phyloP scores from a whole-genome alignment of 345 rosid genomes.

The Triadica sebifera region DNA sequence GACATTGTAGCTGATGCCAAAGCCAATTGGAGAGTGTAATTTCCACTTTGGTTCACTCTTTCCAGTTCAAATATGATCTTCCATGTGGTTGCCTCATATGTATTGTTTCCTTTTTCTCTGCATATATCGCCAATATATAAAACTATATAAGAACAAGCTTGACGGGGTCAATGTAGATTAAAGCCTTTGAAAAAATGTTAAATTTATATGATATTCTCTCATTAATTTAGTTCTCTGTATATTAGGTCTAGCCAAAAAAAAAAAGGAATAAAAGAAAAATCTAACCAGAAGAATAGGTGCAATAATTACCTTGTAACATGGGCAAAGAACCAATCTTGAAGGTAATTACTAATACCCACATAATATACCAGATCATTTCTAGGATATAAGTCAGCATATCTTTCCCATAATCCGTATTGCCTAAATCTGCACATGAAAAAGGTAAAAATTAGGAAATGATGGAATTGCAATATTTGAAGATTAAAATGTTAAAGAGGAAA shows the following conservation, averaged over 20 bases:
- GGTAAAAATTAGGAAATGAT: background rate
- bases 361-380: conserved; percentile 12
- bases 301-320: conserved; percentile 62
- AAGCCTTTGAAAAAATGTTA: no score
- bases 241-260: no score
- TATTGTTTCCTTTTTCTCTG: conserved; percentile 42
- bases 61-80: conserved; percentile 45
- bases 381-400: conserved; percentile 24
- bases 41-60: conserved; percentile 21
- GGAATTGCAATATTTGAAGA: no score
- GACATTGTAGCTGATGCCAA: conserved; percentile 57
- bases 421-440: conserved; percentile 22
- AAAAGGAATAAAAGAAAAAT: no score
- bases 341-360: conserved; percentile 10
- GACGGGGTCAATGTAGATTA: no score
- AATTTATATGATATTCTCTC: no score
- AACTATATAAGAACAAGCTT: background rate
- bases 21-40: conserved; percentile 63
- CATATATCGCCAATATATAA: background rate
- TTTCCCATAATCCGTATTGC: conserved; percentile 29
- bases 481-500: no score
- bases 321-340: conserved; percentile 69
- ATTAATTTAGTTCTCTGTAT: no score
- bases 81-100: conserved; percentile 60
- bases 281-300: background rate